A percentile compares a stretch with the other conserved stretches of the same genome.
These are phyloP conservation scores for Xylaria nigripes DNA, from an alignment of 495 filamentous ascomycete genomes.

Conservation along the genomic window DNA sequence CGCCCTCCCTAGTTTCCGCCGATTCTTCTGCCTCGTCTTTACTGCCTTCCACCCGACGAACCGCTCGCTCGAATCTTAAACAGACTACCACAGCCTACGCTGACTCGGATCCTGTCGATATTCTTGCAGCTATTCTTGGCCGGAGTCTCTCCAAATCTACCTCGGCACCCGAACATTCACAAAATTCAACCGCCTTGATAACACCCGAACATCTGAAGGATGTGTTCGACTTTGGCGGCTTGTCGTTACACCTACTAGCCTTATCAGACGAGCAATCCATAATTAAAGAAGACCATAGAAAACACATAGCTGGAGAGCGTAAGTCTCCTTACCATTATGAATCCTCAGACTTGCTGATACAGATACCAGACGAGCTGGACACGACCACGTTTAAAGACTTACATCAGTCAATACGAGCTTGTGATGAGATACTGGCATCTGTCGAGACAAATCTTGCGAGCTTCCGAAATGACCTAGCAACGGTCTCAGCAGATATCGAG, in stretches of 20 bases:
- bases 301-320: constrained; percentile 75
- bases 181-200: constrained; percentile 20
- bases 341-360: constrained; percentile 4
- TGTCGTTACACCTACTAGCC: constrained; percentile 68
- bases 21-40: constrained; percentile 65
- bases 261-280: constrained; percentile 33
- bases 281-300: constrained; percentile 44
- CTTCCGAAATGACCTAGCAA: constrained; percentile 85
- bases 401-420: constrained; percentile 79
- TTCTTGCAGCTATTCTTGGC: constrained; percentile 65
- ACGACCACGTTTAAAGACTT: constrained; percentile 86
- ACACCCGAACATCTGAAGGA: constrained; percentile 35
- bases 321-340: constrained; percentile 14
- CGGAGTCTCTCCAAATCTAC: constrained; percentile 20
- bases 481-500: constrained; percentile 92
- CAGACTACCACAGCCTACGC: constrained; percentile 46
- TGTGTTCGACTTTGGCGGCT: constrained; percentile 69
- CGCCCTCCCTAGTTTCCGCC: constrained; percentile 58
- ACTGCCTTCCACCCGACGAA: constrained; percentile 47
- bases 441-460: constrained; percentile 86
- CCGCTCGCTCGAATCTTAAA: constrained; percentile 60
- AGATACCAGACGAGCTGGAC: constrained; percentile 62
- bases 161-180: not conserved
- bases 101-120: constrained; percentile 61
- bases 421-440: constrained; percentile 87